These are phyloP conservation scores for Fusarium pseudonygamai DNA, from an alignment of 2,329 filamentous ascomycete genomes.

Conservation along the genomic window DNA sequence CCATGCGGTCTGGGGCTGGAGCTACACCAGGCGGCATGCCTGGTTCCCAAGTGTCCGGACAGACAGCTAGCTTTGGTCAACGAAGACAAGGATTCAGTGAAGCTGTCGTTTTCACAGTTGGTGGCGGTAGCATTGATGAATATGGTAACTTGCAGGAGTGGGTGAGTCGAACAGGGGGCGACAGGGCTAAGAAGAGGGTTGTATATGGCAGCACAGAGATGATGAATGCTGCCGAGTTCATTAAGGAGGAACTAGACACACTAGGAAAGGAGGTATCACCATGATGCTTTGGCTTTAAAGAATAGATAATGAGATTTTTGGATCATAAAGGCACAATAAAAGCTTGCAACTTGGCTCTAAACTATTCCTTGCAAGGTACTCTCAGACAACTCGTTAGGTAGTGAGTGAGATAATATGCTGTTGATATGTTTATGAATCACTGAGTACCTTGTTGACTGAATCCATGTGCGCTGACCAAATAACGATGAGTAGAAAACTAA, in stretches of 20 bases:
- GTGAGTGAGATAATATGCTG: no score
- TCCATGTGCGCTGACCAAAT: no score
- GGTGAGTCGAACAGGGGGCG: slow-evolving; percentile 79
- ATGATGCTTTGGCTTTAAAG: slow-evolving; percentile 31
- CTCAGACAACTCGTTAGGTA: background rate
- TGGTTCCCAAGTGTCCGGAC: slow-evolving; percentile 66
- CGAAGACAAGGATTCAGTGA: slow-evolving; percentile 88
- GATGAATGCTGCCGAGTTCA: slow-evolving; percentile 74
- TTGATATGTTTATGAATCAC: background rate
- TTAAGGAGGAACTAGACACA: slow-evolving; percentile 69
- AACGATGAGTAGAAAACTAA: background rate
- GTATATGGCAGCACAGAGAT: slow-evolving; percentile 95
- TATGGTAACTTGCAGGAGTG: slow-evolving; percentile 98
- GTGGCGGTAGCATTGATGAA: slow-evolving; percentile 98
- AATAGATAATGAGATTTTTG: slow-evolving; percentile 37
- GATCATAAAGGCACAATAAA: background rate
- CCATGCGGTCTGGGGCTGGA: slow-evolving; percentile 57
- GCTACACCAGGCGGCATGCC: slow-evolving; percentile 60
- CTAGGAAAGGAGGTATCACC: slow-evolving; percentile 66
- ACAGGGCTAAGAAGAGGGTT: slow-evolving; percentile 77
- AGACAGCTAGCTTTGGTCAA: slow-evolving; percentile 88
- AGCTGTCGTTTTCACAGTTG: slow-evolving; percentile 92
- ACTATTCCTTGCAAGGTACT: background rate
- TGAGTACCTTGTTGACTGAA: background rate
- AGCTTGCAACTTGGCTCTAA: no score